Conservation (phyloP, 1,284 basidiomycete genomes). For the Pseudozyma hubeiensis region DNA sequence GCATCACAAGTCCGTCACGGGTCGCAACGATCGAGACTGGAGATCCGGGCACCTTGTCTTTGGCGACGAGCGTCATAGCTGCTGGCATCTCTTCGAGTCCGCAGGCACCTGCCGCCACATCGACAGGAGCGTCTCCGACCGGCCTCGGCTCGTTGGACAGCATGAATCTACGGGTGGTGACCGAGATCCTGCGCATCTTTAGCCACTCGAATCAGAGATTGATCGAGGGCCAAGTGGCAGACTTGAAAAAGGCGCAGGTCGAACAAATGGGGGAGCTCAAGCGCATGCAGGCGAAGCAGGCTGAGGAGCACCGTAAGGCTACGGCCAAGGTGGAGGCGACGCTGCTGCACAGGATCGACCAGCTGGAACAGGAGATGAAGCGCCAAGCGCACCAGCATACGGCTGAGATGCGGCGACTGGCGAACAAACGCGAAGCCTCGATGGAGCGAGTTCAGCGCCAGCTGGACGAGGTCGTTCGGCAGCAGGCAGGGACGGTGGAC, state of each 20-base stretch:
- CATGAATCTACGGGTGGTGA: slow-evolving; percentile 21
- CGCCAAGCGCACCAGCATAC: background rate
- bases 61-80: slow-evolving; percentile 12
- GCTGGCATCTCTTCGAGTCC: slow-evolving; percentile 4
- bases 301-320: background rate
- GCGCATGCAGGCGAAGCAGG: slow-evolving; percentile 1
- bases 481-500: slow-evolving; percentile 6
- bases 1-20: background rate
- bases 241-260: background rate
- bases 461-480: slow-evolving; percentile 5
- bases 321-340: slow-evolving; percentile 7
- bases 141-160: slow-evolving; percentile 14
- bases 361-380: background rate
- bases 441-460: background rate
- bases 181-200: slow-evolving; percentile 36
- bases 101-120: background rate
- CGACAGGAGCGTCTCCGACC: background rate
- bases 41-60: slow-evolving; percentile 1
- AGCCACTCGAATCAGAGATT: slow-evolving; percentile 17
- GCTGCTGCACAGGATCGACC: slow-evolving; percentile 3
- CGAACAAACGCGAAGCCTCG: slow-evolving; percentile 1
- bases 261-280: slow-evolving; percentile 8
- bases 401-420: background rate
- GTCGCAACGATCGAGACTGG: background rate
- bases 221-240: slow-evolving; percentile 2